A percentile compares a stretch with the other conserved stretches of the same genome.
Conservation (phyloP, 768 basidiomycete genomes). For the Lyophyllum atratum region DNA sequence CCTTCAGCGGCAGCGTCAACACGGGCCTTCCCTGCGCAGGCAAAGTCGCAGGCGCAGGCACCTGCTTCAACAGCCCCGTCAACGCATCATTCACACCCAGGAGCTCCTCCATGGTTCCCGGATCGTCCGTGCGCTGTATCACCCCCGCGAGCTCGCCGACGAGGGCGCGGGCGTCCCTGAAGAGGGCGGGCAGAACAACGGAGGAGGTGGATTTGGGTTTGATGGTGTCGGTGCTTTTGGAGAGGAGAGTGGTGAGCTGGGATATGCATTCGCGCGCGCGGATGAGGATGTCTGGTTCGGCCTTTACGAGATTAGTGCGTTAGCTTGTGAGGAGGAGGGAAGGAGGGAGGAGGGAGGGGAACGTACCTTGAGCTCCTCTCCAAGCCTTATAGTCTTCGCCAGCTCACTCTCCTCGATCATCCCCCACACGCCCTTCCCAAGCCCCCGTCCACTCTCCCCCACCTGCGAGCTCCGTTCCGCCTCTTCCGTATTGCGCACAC, state of each 20-base stretch:
- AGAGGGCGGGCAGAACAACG: conserved; percentile 25
- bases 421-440: conserved; percentile 75
- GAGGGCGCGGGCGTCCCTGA: conserved; percentile 50
- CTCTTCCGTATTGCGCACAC: conserved; percentile 92
- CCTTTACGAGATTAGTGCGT: conserved; percentile 21
- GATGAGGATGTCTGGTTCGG: conserved; percentile 45
- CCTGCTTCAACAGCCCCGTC: conserved; percentile 52
- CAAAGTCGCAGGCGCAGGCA: conserved; percentile 39
- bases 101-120: conserved; percentile 64
- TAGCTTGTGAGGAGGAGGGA: not conserved
- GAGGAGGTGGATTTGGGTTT: conserved; percentile 15
- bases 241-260: conserved; percentile 34
- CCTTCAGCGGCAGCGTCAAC: conserved; percentile 31
- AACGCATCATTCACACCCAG: conserved; percentile 75
- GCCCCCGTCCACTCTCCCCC: conserved; percentile 47
- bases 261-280: conserved; percentile 47
- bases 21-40: conserved; percentile 37
- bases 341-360: not conserved
- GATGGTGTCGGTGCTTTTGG: not conserved
- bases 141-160: conserved; percentile 50
- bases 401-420: conserved; percentile 87
- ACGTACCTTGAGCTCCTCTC: conserved; percentile 55
- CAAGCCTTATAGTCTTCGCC: conserved; percentile 64
- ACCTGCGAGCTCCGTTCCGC: conserved; percentile 52
- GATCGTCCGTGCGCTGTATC: conserved; percentile 60